Percentiles rank a stretch among this genome's conserved stretches.
Conservation (phyloP, 306 rosid species). For the Gastrolobium villosum region DNA sequence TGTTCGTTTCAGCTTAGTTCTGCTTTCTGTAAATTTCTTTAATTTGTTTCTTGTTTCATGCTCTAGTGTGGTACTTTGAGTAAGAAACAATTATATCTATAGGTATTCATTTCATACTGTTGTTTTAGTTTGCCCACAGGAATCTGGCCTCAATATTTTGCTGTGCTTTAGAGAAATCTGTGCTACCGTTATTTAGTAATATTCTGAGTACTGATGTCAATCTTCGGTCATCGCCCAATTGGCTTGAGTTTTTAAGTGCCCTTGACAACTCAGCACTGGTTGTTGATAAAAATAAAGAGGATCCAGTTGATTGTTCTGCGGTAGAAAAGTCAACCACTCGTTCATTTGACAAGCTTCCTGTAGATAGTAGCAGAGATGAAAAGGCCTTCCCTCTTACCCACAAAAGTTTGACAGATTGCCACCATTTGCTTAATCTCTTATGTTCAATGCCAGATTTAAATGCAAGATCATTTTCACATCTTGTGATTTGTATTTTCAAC, state of each 20-base stretch:
- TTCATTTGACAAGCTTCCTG: conserved; percentile 50
- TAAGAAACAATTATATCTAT: conserved; percentile 30
- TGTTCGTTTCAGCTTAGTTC: conserved; percentile 33
- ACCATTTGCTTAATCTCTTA: conserved; percentile 72
- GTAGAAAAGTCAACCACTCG: conserved; percentile 41
- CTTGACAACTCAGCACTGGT: conserved; percentile 55
- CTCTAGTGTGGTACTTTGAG: conserved; percentile 11
- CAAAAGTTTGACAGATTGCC: conserved; percentile 63
- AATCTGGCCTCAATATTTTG: conserved; percentile 76
- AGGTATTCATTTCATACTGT: conserved; percentile 50
- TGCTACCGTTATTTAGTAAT: conserved; percentile 51
- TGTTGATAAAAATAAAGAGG: conserved; percentile 45
- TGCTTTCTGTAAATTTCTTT: conserved; percentile 36
- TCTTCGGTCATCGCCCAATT: conserved; percentile 64
- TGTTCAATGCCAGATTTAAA: conserved; percentile 67
- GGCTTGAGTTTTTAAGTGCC: conserved; percentile 64
- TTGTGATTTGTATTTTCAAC: conserved; percentile 70
- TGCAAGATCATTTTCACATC: conserved; percentile 62
- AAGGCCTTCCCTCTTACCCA: conserved; percentile 40
- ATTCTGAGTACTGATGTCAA: conserved; percentile 48
- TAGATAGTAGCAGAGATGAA: conserved; percentile 50
- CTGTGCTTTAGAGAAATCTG: conserved; percentile 68
- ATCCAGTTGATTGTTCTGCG: conserved; percentile 46
- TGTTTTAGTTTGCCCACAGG: conserved; percentile 84
- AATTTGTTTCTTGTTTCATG: conserved; percentile 29